Base-by-base conservation (phyloP, 495 filamentous ascomycete species). In the Neurospora sp. region DNA sequence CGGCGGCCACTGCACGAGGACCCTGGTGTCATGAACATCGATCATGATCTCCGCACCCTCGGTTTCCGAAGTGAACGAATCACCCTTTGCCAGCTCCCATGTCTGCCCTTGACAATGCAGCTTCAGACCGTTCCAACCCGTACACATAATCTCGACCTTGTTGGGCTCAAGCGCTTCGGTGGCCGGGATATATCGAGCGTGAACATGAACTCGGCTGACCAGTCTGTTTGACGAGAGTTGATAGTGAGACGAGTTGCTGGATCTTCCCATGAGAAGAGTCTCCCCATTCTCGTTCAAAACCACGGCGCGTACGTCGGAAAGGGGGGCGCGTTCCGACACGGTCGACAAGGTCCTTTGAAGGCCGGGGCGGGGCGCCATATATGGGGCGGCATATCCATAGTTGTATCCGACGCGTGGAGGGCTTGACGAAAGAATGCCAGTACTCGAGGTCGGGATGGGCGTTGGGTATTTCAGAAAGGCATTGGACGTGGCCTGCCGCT, bases 81-180 rank as follows among this genome's bases (percentile, higher is more conserved):
- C 94, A 8, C 91, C 94, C 83, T 97, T 98, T 65, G 83, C 85
- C 81, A 99, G 79, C 74, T 96, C 93, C 86, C 91, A 96, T 39
- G 91, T 91, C 76, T 90, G 90, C 35, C 94, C 94, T 81, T 94
- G 91, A 82, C 93, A 98, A 82, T 97, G 94, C 72, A 99, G 83
- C 81, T 94, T 97, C 69, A 95, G 86, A 14, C 96, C 95, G 81
- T 99, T 99, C 94, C 95, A 98, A 20, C 96, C 96, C 78, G 91
- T 87, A 82, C 96, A 99, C 79, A 92, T 87, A 71, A 99, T 90
- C 80, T 94, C 91, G 69, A 98, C 87, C 81, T 89, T 89, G 76
- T 88, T 89, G 72, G 86, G 85, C 74, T 91, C 90, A 73, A 89
- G 84, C 7, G 87, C 83, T 38, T 87, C 87, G 6, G 82, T 74